Conservation (phyloP, 78 protist genomes). For the Creolimax fragrantissima region DNA sequence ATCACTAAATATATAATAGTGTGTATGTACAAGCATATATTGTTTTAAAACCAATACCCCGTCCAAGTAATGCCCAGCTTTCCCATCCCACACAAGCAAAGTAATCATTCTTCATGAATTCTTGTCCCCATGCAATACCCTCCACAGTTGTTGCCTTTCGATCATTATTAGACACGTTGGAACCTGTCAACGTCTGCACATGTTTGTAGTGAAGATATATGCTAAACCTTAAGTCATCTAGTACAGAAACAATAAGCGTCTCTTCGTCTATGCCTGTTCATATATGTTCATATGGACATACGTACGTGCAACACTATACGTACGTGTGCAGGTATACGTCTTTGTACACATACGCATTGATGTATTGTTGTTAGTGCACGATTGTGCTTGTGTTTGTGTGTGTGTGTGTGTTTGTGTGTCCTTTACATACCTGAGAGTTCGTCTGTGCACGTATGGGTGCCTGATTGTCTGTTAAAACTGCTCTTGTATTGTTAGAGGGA, state of each 20-base stretch:
- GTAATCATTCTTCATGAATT: neutral
- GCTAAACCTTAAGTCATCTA: too few species aligned
- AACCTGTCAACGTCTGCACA: too few species aligned
- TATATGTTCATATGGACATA: neutral
- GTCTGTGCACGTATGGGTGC: neutral
- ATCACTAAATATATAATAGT: too few species aligned
- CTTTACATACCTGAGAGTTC: neutral
- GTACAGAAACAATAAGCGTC: too few species aligned
- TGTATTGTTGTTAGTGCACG: neutral
- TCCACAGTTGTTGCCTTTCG: too few species aligned
- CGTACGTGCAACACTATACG: neutral
- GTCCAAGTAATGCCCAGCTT: neutral
- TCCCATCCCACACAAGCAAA: neutral
- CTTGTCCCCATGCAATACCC: too few species aligned
- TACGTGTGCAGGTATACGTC: neutral
- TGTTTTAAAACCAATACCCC: too few species aligned
- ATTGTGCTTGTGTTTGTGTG: neutral
- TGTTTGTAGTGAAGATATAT: too few species aligned
- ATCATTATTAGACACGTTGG: too few species aligned
- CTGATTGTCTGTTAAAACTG: neutral
- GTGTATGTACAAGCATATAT: too few species aligned
- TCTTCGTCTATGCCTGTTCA: neutral
- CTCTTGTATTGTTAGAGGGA: neutral
- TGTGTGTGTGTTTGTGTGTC: neutral
- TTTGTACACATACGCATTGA: neutral